phyloP scores from a whole-genome alignment of 139 green algal species.

The Zygnema circumcarinatum region DNA sequence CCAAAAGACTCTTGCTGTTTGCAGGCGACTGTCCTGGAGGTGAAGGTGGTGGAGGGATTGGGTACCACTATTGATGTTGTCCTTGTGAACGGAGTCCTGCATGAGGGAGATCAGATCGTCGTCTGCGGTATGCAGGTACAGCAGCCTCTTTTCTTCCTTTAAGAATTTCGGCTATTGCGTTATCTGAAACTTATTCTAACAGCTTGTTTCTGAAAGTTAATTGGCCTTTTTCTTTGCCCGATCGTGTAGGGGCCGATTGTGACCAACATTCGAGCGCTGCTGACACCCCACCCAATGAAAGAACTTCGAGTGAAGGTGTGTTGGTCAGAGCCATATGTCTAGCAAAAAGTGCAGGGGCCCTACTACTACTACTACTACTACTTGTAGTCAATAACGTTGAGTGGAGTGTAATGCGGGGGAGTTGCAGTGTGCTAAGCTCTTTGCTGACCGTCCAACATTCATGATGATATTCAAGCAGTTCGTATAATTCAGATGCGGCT shows the following conservation, averaged over 20 bases:
- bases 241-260: constrained; percentile 76
- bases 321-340: no score
- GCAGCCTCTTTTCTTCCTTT: neutral
- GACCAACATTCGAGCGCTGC: constrained; percentile 90
- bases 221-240: neutral
- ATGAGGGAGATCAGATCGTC: constrained; percentile 93
- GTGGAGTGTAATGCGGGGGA: no score
- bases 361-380: no score
- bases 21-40: constrained; percentile 76
- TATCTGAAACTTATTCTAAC: neutral
- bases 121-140: constrained; percentile 85
- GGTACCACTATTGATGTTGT: constrained; percentile 98
- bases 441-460: no score
- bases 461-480: no score
- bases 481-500: no score
- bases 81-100: constrained; percentile 87
- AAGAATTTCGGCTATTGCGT: neutral
- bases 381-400: no score
- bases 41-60: constrained; percentile 98
- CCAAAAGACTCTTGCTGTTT: no score
- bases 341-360: neutral
- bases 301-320: constrained; percentile 94
- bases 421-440: no score
- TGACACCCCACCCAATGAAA: constrained; percentile 92
- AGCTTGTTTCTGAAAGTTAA: neutral